Evolutionary conservation across 768 basidiomycete species (phyloP).

Genomic region (Phaeotremella skinneri): DNA sequence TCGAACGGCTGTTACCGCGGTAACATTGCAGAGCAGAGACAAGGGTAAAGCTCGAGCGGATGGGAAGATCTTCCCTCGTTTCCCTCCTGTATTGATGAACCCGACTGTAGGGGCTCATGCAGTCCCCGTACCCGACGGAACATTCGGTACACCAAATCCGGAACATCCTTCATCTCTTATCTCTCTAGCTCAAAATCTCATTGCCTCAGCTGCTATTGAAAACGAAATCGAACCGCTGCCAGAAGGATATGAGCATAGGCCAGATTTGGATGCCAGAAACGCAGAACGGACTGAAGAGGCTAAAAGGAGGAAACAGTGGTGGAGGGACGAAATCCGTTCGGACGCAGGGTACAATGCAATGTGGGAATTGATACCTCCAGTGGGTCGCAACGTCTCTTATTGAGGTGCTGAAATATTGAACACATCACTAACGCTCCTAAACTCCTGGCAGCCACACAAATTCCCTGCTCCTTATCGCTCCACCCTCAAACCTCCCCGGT

Average conservation of each 20-base stretch:
- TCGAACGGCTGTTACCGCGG: too few species aligned
- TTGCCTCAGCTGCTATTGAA: too few species aligned
- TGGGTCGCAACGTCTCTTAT: slow-evolving; percentile 9
- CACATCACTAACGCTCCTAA: slow-evolving; percentile 8
- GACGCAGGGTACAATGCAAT: slow-evolving; percentile 15
- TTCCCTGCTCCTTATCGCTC: slow-evolving; percentile 7
- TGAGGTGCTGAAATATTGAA: background rate
- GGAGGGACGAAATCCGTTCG: slow-evolving; percentile 15
- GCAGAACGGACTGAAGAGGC: slow-evolving; percentile 10
- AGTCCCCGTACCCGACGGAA: too few species aligned
- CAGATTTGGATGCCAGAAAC: too few species aligned
- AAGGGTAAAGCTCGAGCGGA: slow-evolving; percentile 3
- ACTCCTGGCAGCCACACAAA: background rate
- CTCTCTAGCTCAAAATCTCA: too few species aligned
- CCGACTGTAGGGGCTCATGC: too few species aligned
- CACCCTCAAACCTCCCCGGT: background rate
- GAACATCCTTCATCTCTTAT: too few species aligned
- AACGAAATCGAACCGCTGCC: too few species aligned
- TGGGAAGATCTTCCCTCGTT: background rate
- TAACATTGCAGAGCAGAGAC: background rate
- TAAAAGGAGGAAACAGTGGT: slow-evolving; percentile 23
- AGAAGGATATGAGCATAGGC: background rate
- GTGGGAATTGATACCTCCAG: slow-evolving; percentile 16
- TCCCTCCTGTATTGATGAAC: background rate
- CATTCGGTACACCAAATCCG: too few species aligned